Evolutionary conservation across 202 grass and related monocot genomes (phyloP).

Genomic region (Panicum virgatum): DNA sequence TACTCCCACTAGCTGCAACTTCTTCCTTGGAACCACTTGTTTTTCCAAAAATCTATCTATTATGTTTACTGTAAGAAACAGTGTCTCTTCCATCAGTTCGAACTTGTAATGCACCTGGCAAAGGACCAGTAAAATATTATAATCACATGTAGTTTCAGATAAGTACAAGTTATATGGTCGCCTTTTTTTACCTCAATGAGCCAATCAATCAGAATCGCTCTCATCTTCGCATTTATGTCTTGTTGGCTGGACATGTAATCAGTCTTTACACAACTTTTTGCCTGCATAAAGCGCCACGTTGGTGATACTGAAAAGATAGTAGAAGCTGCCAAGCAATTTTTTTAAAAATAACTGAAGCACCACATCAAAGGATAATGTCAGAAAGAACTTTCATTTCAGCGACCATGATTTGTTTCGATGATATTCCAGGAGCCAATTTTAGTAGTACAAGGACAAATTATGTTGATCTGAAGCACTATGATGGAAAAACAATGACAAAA

Average conservation of each 20-base stretch:
- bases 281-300: conserved; percentile 51
- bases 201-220: conserved; percentile 90
- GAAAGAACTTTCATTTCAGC: neutral
- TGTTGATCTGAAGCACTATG: conserved; percentile 11
- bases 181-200: conserved; percentile 78
- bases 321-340: neutral
- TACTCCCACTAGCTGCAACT: conserved; percentile 85
- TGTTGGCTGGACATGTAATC: conserved; percentile 78
- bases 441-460: conserved; percentile 2
- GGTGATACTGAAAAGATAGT: conserved; percentile 29
- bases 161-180: neutral
- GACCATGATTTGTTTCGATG: conserved; percentile 6
- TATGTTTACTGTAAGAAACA: conserved; percentile 89
- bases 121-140: conserved; percentile 22
- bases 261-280: conserved; percentile 56
- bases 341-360: neutral
- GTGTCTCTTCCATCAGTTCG: conserved; percentile 88
- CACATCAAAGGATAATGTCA: neutral
- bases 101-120: conserved; percentile 93
- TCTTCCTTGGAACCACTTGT: conserved; percentile 69
- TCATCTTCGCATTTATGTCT: conserved; percentile 92
- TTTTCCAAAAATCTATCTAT: conserved; percentile 92
- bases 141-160: conserved; percentile 9
- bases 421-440: neutral
- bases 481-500: too few relatives aligned